Percentiles rank a stretch among this genome's conserved stretches.
Conservation (phyloP, 2,329 filamentous ascomycete species). For the Ambrosiella beaveri region DNA sequence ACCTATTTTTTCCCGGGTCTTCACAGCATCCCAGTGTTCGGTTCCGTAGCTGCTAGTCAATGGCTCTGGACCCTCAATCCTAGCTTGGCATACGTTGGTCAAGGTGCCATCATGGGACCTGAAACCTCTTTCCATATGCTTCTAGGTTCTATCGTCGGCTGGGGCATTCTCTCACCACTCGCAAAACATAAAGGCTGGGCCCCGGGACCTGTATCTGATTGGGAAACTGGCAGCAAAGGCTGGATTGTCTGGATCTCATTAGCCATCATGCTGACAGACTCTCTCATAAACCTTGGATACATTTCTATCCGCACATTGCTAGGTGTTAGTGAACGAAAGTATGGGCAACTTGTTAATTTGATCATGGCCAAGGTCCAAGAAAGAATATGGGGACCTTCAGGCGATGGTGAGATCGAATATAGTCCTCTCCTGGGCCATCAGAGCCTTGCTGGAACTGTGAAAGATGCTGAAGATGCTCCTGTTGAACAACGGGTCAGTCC, state of each 20-base stretch:
- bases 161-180: constrained; percentile 77
- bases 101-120: constrained; percentile 97
- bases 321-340: constrained; percentile 2
- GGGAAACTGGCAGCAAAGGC: constrained; percentile 85
- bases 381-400: constrained; percentile 8
- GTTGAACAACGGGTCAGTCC: constrained; percentile 63
- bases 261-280: constrained; percentile 92
- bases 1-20: constrained; percentile 83
- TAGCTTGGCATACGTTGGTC: constrained; percentile 89
- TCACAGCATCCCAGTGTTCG: constrained; percentile 75
- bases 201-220: constrained; percentile 68
- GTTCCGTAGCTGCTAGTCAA: constrained; percentile 49
- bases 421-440: constrained; percentile 9
- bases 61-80: constrained; percentile 97
- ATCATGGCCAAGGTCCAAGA: constrained; percentile 9
- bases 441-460: constrained; percentile 19
- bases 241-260: constrained; percentile 98
- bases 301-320: constrained; percentile 47
- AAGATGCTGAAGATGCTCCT: constrained; percentile 57
- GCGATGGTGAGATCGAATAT: constrained; percentile 1
- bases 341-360: constrained; percentile 6
- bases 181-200: constrained; percentile 82
- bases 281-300: constrained; percentile 72
- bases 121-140: constrained; percentile 93
- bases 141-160: constrained; percentile 72